Conservation (phyloP, 768 basidiomycete genomes). For the Mycena galericulata region DNA sequence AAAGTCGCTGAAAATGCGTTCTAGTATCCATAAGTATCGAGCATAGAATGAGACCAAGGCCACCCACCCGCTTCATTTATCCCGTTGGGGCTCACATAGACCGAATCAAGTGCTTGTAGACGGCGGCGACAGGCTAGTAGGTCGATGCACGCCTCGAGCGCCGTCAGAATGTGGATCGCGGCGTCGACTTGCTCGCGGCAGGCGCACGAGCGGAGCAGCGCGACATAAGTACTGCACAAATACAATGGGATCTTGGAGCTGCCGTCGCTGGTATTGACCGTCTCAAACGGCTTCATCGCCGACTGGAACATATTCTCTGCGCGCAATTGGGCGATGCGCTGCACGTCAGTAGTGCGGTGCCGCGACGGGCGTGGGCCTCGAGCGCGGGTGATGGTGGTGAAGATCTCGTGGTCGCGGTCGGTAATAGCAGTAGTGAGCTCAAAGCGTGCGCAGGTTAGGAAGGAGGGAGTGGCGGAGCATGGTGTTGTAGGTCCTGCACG, state of each 20-base stretch:
- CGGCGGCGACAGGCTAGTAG: constrained; percentile 47
- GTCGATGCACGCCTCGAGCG: constrained; percentile 62
- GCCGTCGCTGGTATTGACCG: constrained; percentile 56
- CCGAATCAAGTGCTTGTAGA: constrained; percentile 69
- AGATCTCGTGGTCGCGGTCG: constrained; percentile 75
- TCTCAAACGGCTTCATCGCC: constrained; percentile 80
- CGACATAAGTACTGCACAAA: constrained; percentile 64
- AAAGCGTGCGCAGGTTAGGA: constrained; percentile 71
- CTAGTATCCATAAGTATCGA: too few relatives aligned
- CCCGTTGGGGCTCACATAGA: constrained; percentile 65
- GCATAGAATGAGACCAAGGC: neutral
- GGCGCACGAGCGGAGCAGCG: constrained; percentile 73
- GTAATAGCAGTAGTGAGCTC: constrained; percentile 72
- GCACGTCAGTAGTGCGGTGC: constrained; percentile 36
- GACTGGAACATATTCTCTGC: constrained; percentile 78
- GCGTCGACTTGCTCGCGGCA: constrained; percentile 65
- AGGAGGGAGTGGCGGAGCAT: constrained; percentile 71
- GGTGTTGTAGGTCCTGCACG: constrained; percentile 76
- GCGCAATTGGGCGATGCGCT: constrained; percentile 57
- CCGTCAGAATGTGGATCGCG: constrained; percentile 74
- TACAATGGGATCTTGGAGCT: constrained; percentile 45
- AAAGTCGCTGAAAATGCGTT: constrained; percentile 76
- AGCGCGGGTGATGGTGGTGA: constrained; percentile 56
- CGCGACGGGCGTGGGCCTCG: constrained; percentile 50
- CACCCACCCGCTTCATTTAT: constrained; percentile 49